Evolutionary conservation across 345 rosid species (phyloP).

Genomic region (Bruguiera gymnorhiza): DNA sequence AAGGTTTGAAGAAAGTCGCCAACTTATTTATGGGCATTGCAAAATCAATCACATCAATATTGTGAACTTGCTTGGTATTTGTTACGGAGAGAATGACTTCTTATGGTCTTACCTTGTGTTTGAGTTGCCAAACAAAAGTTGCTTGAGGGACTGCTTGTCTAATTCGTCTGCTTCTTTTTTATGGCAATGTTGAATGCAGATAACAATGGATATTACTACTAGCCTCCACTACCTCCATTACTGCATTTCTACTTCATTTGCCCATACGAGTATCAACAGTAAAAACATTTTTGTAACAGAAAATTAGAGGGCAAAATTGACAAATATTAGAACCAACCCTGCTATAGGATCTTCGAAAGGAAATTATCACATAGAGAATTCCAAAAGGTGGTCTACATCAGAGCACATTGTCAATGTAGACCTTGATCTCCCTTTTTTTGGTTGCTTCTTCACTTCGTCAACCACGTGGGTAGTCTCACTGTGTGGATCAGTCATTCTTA

Average conservation of each 20-base stretch:
- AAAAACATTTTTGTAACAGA: constrained; percentile 38
- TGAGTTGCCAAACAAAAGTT: constrained; percentile 45
- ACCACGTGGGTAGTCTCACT: no score
- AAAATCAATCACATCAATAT: constrained; percentile 56
- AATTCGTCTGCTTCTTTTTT: constrained; percentile 20
- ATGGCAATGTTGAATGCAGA: constrained; percentile 39
- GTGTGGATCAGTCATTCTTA: no score
- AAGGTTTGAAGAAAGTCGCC: constrained; percentile 39
- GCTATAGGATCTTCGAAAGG: constrained; percentile 15
- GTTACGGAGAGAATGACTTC: constrained; percentile 33
- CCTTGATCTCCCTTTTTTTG: no score
- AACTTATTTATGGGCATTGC: constrained; percentile 43
- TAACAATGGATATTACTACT: constrained; percentile 47
- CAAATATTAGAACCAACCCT: constrained; percentile 28
- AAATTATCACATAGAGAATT: background rate
- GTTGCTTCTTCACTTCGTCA: no score
- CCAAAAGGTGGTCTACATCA: constrained; percentile 25
- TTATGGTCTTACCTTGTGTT: constrained; percentile 43
- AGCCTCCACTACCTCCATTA: constrained; percentile 50
- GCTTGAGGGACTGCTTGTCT: constrained; percentile 41
- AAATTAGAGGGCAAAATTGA: constrained; percentile 53
- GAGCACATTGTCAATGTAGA: constrained; percentile 23
- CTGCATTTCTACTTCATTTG: constrained; percentile 49
- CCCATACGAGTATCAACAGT: constrained; percentile 37
- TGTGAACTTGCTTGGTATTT: constrained; percentile 46